Base-by-base conservation (phyloP, 176 grass and related monocot species). In the Oryza glumipatula region DNA sequence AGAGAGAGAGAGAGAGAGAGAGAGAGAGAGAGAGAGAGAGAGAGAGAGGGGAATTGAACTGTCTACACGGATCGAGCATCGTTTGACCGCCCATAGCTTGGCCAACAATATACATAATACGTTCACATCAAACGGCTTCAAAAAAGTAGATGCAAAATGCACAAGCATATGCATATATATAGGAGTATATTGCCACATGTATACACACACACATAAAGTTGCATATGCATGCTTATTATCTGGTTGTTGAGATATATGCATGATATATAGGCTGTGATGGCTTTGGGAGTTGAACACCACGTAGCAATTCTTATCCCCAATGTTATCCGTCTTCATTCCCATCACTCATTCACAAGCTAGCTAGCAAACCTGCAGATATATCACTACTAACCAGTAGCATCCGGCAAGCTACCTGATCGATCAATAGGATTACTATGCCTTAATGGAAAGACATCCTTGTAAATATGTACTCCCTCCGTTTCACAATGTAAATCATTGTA, bases 291-390 rank as follows among this genome's bases (percentile, higher is more conserved):
- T 86, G 56, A 82, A 77, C 72, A 73, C 78, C 67, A 82, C 83
- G 83, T 82, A 36, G 67, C 72, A 58, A 38, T 77, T 77, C 88
- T 78, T 86, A 86, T 89, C 88, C 36, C 10, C 83, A 89, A 77
- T 82, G n/a, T 65, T 85, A 89, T 81, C 82, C 65, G 68, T 69
- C 36, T 38, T 38, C 22, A 56, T 32, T 7, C 49, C 15, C 72
- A 67, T 48, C 54, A 56, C 30, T 46, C 38, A 43, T 35, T 17
- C 49, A 4, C 49, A 52, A 52, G 49, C 45, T 44, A 19, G 41
- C 26, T 82, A n/a, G 54, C 17, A 58, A 58, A n/a, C 54, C 54
- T 58, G 17, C 19, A 2, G 19, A 58, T 58, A 54, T 56, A 56
- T 7, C 12, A 14, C 30, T 32, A 32, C 30, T 32, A 32, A 2